Base-by-base conservation (phyloP, 495 filamentous ascomycete genomes). In the Trichoderma gamsii region DNA sequence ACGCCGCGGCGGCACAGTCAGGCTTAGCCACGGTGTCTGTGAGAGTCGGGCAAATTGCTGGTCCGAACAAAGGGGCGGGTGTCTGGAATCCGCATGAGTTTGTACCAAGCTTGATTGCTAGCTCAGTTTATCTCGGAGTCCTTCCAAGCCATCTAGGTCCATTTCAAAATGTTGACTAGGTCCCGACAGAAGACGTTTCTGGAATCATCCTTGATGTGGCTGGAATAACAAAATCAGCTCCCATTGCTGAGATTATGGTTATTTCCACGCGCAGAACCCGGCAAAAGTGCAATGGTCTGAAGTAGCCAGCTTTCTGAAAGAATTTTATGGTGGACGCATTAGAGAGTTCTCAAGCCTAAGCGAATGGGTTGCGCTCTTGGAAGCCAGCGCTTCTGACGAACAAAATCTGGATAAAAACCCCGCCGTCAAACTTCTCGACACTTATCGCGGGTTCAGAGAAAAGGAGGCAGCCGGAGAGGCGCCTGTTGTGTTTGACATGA, bases 31-130 rank as follows among this genome's bases (percentile, higher is more conserved):
- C 51, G 3, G 51, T 25, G 1, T 56, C 51, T 25, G 51, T 56
- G 51, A 25, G 51, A 25, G 51, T 56, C 5, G 51, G 51, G 1
- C 51, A 56, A 9, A 56, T 56, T 2, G 51, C 51, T 6, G 51
- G 51, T 1, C 51, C 51, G 3, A 25, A 25, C n/a, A n/a, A n/a
- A n/a, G n/a, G n/a, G 5, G 21, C 16, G 0, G 51, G 51, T 11
- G 51, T 56, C 6, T 56, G 51, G 51, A 56, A 56, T 25, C 51
- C 51, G 21, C 51, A 56, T 11, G 51, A 56, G 21, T 56, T 56
- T 25, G 51, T 56, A n/a, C 51, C 51, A 9, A 56, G 51, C 21
- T 56, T 56, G 51, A 23, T 56, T 25, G 51, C 51, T 7, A 56
- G 51, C n/a, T 56, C 51, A 25, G 18, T 56, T 4, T 9, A 56